A percentile compares a stretch with the other conserved stretches of the same genome.
These are phyloP conservation scores for Zelonia costaricensis DNA, from an alignment of 208 protist species.

Conservation along the genomic window DNA sequence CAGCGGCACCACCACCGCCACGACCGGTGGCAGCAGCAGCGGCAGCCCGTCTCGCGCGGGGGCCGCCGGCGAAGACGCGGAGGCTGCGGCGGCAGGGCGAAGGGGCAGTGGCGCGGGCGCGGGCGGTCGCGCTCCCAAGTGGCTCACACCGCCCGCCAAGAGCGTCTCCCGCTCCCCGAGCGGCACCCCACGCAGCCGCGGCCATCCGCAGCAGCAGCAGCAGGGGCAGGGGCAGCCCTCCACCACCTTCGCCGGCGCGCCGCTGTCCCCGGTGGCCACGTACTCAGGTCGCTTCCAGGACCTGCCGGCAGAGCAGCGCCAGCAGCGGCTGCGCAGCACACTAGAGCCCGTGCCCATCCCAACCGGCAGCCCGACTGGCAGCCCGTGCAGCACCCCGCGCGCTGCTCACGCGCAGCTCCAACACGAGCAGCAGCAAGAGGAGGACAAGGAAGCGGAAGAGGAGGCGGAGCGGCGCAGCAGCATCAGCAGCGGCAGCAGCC, in stretches of 20 bases:
- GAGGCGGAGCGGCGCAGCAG: background rate
- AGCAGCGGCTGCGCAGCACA: slow-evolving; percentile 23
- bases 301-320: slow-evolving; percentile 25
- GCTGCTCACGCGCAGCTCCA: background rate
- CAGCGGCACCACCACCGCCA: too few relatives aligned
- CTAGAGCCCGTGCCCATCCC: slow-evolving; percentile 1
- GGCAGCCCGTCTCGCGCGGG: background rate
- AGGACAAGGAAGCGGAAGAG: too few relatives aligned
- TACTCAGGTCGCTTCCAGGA: slow-evolving; percentile 19
- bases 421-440: background rate
- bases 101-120: background rate
- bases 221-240: slow-evolving; percentile 1
- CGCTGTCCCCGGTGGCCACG: background rate
- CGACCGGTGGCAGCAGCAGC: too few relatives aligned
- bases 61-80: too few relatives aligned
- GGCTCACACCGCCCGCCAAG: slow-evolving; percentile 24
- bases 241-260: background rate
- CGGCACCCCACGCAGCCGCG: background rate
- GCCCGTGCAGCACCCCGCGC: background rate
- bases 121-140: slow-evolving; percentile 1
- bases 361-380: background rate
- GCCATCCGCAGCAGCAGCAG: background rate
- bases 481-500: background rate
- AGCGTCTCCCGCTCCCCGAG: slow-evolving; percentile 30
- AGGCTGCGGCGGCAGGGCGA: too few relatives aligned